A percentile compares a stretch with the other conserved stretches of the same genome.
These are phyloP conservation scores for Rubus parviflorus DNA, from an alignment of 306 rosid genomes.

Conservation along the genomic window DNA sequence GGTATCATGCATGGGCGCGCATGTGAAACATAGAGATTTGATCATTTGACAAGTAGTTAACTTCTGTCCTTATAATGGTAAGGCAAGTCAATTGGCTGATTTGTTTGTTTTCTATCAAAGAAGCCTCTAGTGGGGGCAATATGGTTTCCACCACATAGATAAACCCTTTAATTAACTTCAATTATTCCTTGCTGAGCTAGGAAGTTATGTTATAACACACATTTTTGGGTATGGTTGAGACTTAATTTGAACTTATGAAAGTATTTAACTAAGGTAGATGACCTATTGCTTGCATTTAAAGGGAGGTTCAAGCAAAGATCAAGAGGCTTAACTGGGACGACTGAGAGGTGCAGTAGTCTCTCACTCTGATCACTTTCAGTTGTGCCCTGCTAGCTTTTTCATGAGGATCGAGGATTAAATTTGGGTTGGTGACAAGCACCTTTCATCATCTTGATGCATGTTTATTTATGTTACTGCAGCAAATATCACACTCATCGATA, in stretches of 20 bases:
- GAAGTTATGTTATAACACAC: conserved; percentile 3
- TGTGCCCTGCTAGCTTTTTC: conserved; percentile 9
- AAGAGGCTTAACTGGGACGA: conserved; percentile 29
- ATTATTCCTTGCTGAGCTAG: conserved; percentile 27
- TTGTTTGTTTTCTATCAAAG: conserved; percentile 11
- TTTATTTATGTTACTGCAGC: background rate
- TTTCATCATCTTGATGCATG: conserved; percentile 31
- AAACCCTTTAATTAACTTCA: background rate
- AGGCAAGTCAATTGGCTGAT: background rate
- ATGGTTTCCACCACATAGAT: conserved; percentile 17
- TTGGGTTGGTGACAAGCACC: conserved; percentile 34
- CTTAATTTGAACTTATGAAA: background rate
- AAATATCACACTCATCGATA: background rate
- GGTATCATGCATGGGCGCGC: conserved; percentile 1
- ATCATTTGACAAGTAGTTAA: background rate
- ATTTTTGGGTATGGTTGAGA: background rate
- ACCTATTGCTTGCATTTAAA: conserved; percentile 44
- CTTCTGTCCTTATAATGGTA: background rate
- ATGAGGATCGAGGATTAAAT: conserved; percentile 6
- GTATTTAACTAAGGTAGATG: conserved; percentile 29
- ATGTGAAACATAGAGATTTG: background rate
- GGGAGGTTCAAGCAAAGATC: conserved; percentile 28
- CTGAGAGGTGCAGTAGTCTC: background rate
- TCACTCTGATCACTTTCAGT: conserved; percentile 8
- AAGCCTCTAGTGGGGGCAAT: conserved; percentile 2